phyloP scores from a whole-genome alignment of 352 stramenopile species.

The Phytophthora pinifolia region DNA sequence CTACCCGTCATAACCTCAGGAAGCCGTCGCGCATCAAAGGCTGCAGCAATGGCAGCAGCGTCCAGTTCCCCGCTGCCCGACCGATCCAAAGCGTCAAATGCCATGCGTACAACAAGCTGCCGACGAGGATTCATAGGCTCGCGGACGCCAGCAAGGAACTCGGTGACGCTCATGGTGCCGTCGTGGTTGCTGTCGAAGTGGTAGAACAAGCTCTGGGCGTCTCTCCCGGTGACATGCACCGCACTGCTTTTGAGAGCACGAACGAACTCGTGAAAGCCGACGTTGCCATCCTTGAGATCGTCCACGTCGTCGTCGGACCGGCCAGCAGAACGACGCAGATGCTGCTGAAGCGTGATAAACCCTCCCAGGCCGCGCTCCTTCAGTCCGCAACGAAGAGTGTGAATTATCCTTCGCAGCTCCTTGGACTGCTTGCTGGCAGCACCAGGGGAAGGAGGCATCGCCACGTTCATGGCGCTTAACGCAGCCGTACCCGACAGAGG shows the following conservation, averaged over 20 bases:
- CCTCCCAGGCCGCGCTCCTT: conserved; percentile 66
- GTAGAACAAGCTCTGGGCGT: conserved; percentile 72
- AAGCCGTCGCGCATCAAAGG: conserved; percentile 84
- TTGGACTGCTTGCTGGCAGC: conserved; percentile 49
- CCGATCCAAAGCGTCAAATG: conserved; percentile 88
- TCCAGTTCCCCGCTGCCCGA: conserved; percentile 75
- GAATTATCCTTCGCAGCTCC: conserved; percentile 58
- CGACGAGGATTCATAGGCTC: conserved; percentile 83
- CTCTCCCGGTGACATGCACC: conserved; percentile 48
- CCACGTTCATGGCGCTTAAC: conserved; percentile 14
- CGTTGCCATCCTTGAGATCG: conserved; percentile 62
- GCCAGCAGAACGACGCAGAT: conserved; percentile 60
- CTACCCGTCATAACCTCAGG: conserved; percentile 80
- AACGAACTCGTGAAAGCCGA: conserved; percentile 81
- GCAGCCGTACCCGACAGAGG: conserved; percentile 3
- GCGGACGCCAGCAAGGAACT: conserved; percentile 85
- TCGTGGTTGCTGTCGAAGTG: conserved; percentile 88
- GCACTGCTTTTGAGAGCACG: conserved; percentile 57
- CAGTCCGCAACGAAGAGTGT: conserved; percentile 48
- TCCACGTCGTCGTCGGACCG: conserved; percentile 34
- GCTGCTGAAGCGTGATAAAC: conserved; percentile 76
- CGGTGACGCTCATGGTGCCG: conserved; percentile 75
- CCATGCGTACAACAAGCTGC: conserved; percentile 78
- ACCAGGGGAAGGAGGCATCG: conserved; percentile 14
- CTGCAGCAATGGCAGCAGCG: conserved; percentile 61